phyloP scores from a whole-genome alignment of 2,329 filamentous ascomycete genomes.

The Fusarium sp. region DNA sequence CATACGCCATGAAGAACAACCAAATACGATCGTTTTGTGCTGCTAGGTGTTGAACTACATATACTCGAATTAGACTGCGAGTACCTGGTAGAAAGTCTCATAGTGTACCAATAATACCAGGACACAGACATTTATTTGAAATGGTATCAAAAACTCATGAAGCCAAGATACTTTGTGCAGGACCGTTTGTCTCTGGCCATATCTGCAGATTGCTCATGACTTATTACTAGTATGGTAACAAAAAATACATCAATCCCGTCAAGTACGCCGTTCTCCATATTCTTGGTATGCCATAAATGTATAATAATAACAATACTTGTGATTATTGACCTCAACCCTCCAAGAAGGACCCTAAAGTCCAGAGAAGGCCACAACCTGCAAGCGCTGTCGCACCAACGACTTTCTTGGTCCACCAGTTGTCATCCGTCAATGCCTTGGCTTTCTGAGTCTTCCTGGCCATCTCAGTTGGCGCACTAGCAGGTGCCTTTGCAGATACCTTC shows the following conservation, averaged over 20 bases:
- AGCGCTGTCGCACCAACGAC: conserved; percentile 69
- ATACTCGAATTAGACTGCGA: too few relatives aligned
- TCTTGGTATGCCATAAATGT: neutral
- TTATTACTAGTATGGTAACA: conserved; percentile 2
- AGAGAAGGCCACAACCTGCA: conserved; percentile 68
- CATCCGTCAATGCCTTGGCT: conserved; percentile 70
- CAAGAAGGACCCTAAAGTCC: conserved; percentile 66
- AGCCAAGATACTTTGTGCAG: neutral
- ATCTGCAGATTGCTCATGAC: neutral
- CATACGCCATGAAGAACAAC: neutral
- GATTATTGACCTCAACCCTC: conserved; percentile 42
- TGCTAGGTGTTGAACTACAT: neutral
- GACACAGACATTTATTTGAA: neutral
- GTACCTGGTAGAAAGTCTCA: too few relatives aligned
- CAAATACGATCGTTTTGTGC: neutral
- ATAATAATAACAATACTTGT: neutral
- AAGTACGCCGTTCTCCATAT: conserved; percentile 21
- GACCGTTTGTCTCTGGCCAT: neutral
- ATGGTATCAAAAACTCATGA: neutral
- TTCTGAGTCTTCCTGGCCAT: conserved; percentile 45
- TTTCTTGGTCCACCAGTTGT: conserved; percentile 75
- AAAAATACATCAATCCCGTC: neutral
- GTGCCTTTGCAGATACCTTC: conserved; percentile 41
- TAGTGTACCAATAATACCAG: neutral
- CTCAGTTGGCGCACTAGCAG: conserved; percentile 44